Evolutionary conservation across 176 grass and related monocot genomes (phyloP).

Genomic region (Eragrostis nindensis): DNA sequence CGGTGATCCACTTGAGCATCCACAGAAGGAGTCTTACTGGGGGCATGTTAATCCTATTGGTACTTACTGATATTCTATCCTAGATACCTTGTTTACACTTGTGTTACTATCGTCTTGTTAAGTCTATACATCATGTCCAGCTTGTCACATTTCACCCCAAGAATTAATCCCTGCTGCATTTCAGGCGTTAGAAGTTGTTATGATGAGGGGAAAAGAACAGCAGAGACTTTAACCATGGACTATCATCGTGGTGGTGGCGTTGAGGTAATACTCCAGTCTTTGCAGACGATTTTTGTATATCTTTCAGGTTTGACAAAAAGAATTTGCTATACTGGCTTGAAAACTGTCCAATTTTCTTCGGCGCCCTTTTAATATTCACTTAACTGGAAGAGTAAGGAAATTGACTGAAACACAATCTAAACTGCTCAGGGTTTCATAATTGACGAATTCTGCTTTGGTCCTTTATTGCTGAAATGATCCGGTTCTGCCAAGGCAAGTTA

Average conservation of each 20-base stretch:
- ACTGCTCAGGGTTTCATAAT: background rate
- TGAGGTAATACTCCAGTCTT: slow-evolving; percentile 51
- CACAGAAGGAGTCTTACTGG: slow-evolving; percentile 93
- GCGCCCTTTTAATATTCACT: background rate
- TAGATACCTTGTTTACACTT: background rate
- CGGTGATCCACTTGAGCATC: slow-evolving; percentile 94
- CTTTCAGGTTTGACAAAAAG: background rate
- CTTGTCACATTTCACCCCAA: background rate
- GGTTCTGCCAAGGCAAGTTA: background rate
- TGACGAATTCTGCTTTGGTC: background rate
- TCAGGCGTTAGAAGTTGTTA: slow-evolving; percentile 89
- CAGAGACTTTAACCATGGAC: slow-evolving; percentile 88
- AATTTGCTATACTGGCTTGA: background rate
- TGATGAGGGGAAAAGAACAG: slow-evolving; percentile 84
- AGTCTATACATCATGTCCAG: slow-evolving; percentile 8
- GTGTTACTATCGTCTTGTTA: background rate
- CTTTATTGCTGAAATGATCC: background rate
- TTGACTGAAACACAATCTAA: background rate
- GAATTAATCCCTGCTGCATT: slow-evolving; percentile 11
- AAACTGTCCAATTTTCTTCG: background rate
- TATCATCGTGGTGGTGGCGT: slow-evolving; percentile 80
- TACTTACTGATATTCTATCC: slow-evolving; percentile 15
- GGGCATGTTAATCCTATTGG: slow-evolving; percentile 97
- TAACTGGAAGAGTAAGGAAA: slow-evolving; percentile 12
- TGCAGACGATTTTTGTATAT: background rate